These are phyloP conservation scores for Arctium minus DNA, from an alignment of 129 eudicot species.

Conservation along the genomic window DNA sequence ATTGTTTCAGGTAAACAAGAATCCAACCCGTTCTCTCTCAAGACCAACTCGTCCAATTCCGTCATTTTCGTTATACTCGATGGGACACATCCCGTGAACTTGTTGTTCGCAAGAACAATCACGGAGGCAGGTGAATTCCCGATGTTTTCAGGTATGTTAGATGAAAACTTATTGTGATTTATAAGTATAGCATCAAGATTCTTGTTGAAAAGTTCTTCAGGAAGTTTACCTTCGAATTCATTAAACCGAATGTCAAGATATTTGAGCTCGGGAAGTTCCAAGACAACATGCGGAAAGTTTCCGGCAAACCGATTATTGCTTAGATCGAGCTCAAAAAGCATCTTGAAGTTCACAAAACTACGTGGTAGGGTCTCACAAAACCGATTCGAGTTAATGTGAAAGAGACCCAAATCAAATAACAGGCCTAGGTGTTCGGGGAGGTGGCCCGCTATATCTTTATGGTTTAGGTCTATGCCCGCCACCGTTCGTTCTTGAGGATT, in stretches of 20 bases:
- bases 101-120: slow-evolving; percentile 58
- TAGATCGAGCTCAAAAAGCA: slow-evolving; percentile 69
- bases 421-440: slow-evolving; percentile 60
- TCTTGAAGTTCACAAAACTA: slow-evolving; percentile 41
- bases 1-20: slow-evolving; percentile 59
- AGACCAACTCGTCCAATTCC: slow-evolving; percentile 41
- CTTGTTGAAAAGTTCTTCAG: slow-evolving; percentile 47
- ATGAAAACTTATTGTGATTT: slow-evolving; percentile 58
- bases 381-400: slow-evolving; percentile 74
- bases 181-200: slow-evolving; percentile 67
- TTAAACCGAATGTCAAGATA: slow-evolving; percentile 72
- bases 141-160: slow-evolving; percentile 51
- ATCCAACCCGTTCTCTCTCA: slow-evolving; percentile 41
- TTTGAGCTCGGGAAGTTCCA: slow-evolving; percentile 41
- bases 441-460: slow-evolving; percentile 69
- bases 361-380: slow-evolving; percentile 70
- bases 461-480: slow-evolving; percentile 68
- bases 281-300: slow-evolving; percentile 44
- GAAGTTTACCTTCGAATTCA: slow-evolving; percentile 75
- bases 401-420: slow-evolving; percentile 45
- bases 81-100: slow-evolving; percentile 63
- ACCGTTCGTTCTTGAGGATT: slow-evolving; percentile 35
- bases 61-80: slow-evolving; percentile 53
- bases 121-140: slow-evolving; percentile 64
- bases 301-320: slow-evolving; percentile 81